Evolutionary conservation across 768 basidiomycete genomes (phyloP).

Genomic region (Sporobolomyces roseus): DNA sequence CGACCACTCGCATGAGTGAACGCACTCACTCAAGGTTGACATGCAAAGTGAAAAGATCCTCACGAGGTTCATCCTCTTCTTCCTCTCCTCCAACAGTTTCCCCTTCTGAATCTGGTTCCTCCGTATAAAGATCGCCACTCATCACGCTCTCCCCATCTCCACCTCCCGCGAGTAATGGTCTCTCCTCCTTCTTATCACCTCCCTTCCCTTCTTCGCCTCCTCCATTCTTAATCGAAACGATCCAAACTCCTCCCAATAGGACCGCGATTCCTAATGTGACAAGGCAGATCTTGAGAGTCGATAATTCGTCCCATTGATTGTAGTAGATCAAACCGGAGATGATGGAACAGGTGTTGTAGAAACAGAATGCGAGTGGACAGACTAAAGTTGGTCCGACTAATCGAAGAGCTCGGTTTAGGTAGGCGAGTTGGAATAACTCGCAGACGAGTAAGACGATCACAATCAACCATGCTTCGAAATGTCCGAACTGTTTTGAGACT

Average conservation of each 20-base stretch:
- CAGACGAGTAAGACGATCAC: slow-evolving; percentile 67
- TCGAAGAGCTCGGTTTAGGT: slow-evolving; percentile 55
- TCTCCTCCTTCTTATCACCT: not conserved
- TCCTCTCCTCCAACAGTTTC: not conserved
- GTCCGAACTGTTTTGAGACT: slow-evolving; percentile 50
- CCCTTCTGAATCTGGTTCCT: slow-evolving; percentile 4
- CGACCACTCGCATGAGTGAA: not conserved
- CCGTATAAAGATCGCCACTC: not conserved
- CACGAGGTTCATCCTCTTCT: slow-evolving; percentile 27
- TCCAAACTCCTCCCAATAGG: slow-evolving; percentile 82
- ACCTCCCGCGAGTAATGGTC: not conserved
- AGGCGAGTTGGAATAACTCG: slow-evolving; percentile 61
- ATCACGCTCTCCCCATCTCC: not conserved
- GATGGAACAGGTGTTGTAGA: slow-evolving; percentile 89
- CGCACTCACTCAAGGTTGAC: not conserved
- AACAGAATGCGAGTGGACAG: slow-evolving; percentile 72
- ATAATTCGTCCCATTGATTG: slow-evolving; percentile 71
- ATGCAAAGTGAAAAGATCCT: not conserved
- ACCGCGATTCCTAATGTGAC: slow-evolving; percentile 72
- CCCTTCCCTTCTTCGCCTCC: not conserved
- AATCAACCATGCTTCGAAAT: slow-evolving; percentile 63
- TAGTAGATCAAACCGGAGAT: slow-evolving; percentile 84
- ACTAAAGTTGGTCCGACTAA: slow-evolving; percentile 64
- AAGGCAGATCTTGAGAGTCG: slow-evolving; percentile 64
- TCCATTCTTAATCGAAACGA: slow-evolving; percentile 68